Evolutionary conservation across 1,284 basidiomycete species (phyloP).

Genomic region (Sporisorium iseilematis-ciliati): DNA sequence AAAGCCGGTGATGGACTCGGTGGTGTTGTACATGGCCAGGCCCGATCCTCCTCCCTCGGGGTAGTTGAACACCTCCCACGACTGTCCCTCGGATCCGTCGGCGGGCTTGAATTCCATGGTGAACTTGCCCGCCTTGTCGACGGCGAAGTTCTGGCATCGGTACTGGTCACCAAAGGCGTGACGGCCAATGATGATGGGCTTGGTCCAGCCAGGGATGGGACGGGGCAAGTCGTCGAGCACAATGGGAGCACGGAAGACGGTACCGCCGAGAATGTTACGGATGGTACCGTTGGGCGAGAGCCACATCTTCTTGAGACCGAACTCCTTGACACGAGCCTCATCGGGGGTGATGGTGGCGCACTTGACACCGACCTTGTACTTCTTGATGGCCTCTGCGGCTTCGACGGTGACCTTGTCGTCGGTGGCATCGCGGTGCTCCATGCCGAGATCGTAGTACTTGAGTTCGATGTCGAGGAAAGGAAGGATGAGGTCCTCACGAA

Average conservation of each 20-base stretch:
- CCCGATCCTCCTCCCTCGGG: constrained; percentile 65
- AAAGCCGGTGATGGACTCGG: constrained; percentile 87
- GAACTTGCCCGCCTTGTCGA: constrained; percentile 64
- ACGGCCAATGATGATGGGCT: constrained; percentile 95
- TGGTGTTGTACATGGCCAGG: constrained; percentile 72
- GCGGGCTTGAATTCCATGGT: constrained; percentile 62
- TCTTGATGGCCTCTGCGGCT: constrained; percentile 81
- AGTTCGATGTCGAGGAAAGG: constrained; percentile 95
- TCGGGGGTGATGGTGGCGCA: constrained; percentile 99
- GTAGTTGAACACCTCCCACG: constrained; percentile 65
- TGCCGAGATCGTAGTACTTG: constrained; percentile 97
- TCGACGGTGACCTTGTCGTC: constrained; percentile 94
- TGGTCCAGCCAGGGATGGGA: constrained; percentile 89
- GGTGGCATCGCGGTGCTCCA: constrained; percentile 91
- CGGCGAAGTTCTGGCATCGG: constrained; percentile 68
- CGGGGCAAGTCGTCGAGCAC: constrained; percentile 89
- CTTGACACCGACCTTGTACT: constrained; percentile 70
- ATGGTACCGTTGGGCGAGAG: constrained; percentile 71
- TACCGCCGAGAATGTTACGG: constrained; percentile 95
- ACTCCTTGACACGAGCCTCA: constrained; percentile 84
- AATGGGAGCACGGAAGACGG: constrained; percentile 98
- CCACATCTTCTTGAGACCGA: constrained; percentile 95
- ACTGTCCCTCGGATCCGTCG: constrained; percentile 55
- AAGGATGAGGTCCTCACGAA: constrained; percentile 94
- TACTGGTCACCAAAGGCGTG: constrained; percentile 96